A percentile compares a stretch with the other conserved stretches of the same genome.
Evolutionary conservation across 176 grass and related monocot species (phyloP).

Genomic region (Alopecurus myosuroides): DNA sequence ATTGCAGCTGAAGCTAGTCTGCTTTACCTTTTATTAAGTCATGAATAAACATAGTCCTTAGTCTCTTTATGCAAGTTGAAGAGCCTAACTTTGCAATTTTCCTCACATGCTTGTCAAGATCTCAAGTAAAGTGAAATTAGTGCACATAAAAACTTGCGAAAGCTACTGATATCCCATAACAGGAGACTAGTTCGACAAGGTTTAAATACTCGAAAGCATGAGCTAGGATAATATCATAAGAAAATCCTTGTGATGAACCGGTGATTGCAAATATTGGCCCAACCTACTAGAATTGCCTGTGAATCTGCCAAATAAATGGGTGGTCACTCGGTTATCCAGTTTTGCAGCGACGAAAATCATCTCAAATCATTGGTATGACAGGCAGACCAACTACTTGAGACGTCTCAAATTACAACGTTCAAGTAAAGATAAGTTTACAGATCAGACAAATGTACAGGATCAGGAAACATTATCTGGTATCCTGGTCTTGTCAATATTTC

Average conservation of each 20-base stretch:
- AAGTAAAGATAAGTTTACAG: slow-evolving; percentile 20
- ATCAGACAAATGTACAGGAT: slow-evolving; percentile 30
- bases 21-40: background rate
- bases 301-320: background rate
- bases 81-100: background rate
- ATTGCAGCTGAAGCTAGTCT: background rate
- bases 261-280: background rate
- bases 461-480: slow-evolving; percentile 1
- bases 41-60: background rate
- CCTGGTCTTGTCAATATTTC: background rate
- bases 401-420: background rate
- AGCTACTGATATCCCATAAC: background rate
- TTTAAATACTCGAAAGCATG: background rate
- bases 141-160: background rate
- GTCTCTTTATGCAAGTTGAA: background rate
- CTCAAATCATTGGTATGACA: background rate
- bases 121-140: slow-evolving; percentile 6
- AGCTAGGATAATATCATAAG: background rate
- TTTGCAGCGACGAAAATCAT: background rate
- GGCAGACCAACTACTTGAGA: background rate
- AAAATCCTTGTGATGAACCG: background rate
- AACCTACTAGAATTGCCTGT: background rate
- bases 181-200: background rate
- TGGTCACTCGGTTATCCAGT: background rate
- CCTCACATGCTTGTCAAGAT: background rate